Base-by-base conservation (phyloP, 805 yeast species). In the Candida argentea region DNA sequence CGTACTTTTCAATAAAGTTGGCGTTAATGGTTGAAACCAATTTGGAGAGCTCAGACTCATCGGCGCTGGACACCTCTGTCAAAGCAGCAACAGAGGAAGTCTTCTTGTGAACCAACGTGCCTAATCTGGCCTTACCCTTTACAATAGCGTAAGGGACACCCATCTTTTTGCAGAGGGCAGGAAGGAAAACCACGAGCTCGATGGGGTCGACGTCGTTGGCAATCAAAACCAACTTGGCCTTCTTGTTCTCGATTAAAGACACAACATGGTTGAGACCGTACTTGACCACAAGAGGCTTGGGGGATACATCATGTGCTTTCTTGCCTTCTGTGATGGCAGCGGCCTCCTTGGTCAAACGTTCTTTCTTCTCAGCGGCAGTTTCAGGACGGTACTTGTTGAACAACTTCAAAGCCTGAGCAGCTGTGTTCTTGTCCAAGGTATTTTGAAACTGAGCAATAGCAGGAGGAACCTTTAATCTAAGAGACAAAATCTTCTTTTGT, bases 151-250 rank as follows among this genome's bases (percentile, higher is more conserved):
- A 55, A 63, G 98, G 97, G 45, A 91, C 87, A 70, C 96, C 97
- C 93, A 89, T 77, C 80, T 91, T 91, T 73, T 89, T 85, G 74
- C 96, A 89, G 59, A 89, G 76, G 66, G 98, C 96, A 60, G 98
- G 98, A 53, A 89, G 72, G 81, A 84, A 89, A 54, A 89, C 72
- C 49, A 89, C 97, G 60, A 89, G 75, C 73, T 89, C 98, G 58
- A 89, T 83, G 61, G 98, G 98, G 76, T 89, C 98, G 53, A 89
- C 98, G 51, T 89, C 98, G 73, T 89, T 81, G 62, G 98, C 97
- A 57, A 89, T 89, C 66, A 89, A 76, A 40, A 89, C 96, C 53
- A 89, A 76, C 69, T 85, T 83, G 49, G 95, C 93, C 78, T 89
- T 89, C 81, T 89, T 91, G 93, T 85, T 84, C 77, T 89, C 98